These are phyloP conservation scores for Pestalotiopsis sp. DNA, from an alignment of 2,329 filamentous ascomycete genomes.

Conservation along the genomic window DNA sequence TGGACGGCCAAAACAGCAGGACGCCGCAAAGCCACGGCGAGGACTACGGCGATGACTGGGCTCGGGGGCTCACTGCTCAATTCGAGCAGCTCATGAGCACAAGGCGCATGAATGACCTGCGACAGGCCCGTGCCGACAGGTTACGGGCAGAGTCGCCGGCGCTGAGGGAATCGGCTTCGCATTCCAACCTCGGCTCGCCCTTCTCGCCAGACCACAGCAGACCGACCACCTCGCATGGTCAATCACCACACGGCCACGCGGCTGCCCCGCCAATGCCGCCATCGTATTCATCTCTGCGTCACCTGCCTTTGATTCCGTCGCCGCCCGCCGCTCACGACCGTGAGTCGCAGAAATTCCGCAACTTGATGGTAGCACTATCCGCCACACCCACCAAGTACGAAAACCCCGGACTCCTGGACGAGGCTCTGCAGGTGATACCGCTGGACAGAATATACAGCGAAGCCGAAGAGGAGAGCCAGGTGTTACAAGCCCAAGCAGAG, in stretches of 20 bases:
- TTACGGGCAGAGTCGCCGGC: slow-evolving; percentile 61
- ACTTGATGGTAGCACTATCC: slow-evolving; percentile 82
- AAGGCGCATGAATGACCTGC: slow-evolving; percentile 83
- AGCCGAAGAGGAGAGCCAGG: slow-evolving; percentile 90
- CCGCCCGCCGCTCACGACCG: slow-evolving; percentile 69
- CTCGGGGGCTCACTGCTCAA: slow-evolving; percentile 76
- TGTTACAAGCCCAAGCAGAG: slow-evolving; percentile 70
- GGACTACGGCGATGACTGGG: slow-evolving; percentile 72
- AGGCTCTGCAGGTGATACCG: slow-evolving; percentile 84
- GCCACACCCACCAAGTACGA: slow-evolving; percentile 92
- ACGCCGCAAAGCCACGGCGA: slow-evolving; percentile 27
- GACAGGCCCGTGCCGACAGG: slow-evolving; percentile 61
- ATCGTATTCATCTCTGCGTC: slow-evolving; percentile 51
- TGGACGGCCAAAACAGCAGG: slow-evolving; percentile 26
- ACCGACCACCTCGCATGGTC: slow-evolving; percentile 50
- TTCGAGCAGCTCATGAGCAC: slow-evolving; percentile 88
- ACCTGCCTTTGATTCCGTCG: slow-evolving; percentile 65
- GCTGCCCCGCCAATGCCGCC: slow-evolving; percentile 39
- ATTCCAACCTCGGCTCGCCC: slow-evolving; percentile 46
- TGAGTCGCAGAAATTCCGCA: slow-evolving; percentile 75
- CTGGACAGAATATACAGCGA: slow-evolving; percentile 90
- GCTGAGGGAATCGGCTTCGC: slow-evolving; percentile 53
- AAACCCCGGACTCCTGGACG: slow-evolving; percentile 91
- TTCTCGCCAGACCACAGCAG: slow-evolving; percentile 42
- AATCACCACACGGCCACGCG: slow-evolving; percentile 38